Percentiles rank a stretch among this genome's conserved stretches.
These are phyloP conservation scores for Colletotrichum paranaense DNA, from an alignment of 2,329 filamentous ascomycete species.

Conservation along the genomic window DNA sequence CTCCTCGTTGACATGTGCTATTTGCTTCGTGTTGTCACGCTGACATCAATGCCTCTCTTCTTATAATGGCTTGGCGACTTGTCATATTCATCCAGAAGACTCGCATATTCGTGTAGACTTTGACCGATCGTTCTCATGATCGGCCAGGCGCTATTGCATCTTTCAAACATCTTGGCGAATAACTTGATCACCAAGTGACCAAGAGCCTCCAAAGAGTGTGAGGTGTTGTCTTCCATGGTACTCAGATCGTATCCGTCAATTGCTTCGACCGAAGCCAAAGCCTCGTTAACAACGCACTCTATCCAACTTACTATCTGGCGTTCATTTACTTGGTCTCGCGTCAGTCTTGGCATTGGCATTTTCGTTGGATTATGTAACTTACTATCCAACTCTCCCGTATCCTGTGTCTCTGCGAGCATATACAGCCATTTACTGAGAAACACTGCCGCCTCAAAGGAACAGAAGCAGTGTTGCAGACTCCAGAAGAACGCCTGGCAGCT, in stretches of 20 bases:
- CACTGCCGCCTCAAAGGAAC: neutral
- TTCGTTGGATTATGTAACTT: neutral
- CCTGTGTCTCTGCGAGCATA: neutral
- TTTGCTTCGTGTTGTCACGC: neutral
- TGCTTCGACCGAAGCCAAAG: neutral
- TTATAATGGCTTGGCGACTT: conserved; percentile 15
- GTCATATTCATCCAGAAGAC: conserved; percentile 13
- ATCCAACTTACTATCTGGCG: neutral
- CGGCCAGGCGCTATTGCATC: conserved; percentile 5
- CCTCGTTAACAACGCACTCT: conserved; percentile 7
- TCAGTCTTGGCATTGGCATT: neutral
- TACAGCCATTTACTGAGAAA: neutral
- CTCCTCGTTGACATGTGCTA: too few species aligned
- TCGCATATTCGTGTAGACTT: conserved; percentile 2
- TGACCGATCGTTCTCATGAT: conserved; percentile 1
- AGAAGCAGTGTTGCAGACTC: conserved; percentile 16
- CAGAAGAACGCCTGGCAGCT: conserved; percentile 20
- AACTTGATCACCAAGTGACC: neutral
- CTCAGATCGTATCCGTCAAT: neutral
- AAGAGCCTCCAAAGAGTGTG: neutral
- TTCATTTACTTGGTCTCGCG: neutral
- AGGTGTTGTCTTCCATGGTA: neutral
- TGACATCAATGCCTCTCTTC: neutral
- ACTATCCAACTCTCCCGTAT: neutral
- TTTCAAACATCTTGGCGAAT: conserved; percentile 8